A percentile compares a stretch with the other conserved stretches of the same genome.
Conservation (phyloP, 179 eudicot species). For the Corrigiola litoralis region DNA sequence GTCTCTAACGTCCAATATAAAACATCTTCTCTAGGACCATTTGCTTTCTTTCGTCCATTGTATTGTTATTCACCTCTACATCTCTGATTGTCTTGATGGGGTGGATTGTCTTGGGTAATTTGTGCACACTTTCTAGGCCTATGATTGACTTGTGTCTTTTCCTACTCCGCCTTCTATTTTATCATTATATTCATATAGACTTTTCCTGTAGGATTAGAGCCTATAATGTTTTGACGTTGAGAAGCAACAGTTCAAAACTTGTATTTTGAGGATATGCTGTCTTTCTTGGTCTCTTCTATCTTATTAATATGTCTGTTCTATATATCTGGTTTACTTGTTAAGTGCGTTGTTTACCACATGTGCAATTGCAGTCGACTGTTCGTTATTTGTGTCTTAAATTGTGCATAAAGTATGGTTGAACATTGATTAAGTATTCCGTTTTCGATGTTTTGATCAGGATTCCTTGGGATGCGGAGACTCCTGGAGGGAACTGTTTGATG, state of each 20-base stretch:
- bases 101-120: too few species aligned
- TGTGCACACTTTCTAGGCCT: too few species aligned
- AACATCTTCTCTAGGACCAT: too few species aligned
- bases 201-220: too few species aligned
- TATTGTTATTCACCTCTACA: too few species aligned
- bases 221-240: background rate
- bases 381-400: background rate
- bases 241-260: background rate
- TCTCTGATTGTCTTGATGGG: too few species aligned
- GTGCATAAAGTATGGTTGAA: background rate
- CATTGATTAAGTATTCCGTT: background rate
- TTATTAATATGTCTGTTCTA: background rate
- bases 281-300: background rate
- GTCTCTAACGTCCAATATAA: too few species aligned
- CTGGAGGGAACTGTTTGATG: conserved; percentile 99
- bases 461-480: conserved; percentile 67
- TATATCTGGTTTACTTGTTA: background rate
- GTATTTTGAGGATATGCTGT: background rate
- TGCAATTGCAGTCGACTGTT: background rate
- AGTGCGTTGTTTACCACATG: background rate
- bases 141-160: too few species aligned
- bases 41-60: too few species aligned
- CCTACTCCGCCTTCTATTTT: too few species aligned
- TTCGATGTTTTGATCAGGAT: conserved; percentile 46
- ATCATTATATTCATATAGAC: too few species aligned